phyloP scores from a whole-genome alignment of 192 early-diverging fungal species.

The Rhizophagus prolifer region DNA sequence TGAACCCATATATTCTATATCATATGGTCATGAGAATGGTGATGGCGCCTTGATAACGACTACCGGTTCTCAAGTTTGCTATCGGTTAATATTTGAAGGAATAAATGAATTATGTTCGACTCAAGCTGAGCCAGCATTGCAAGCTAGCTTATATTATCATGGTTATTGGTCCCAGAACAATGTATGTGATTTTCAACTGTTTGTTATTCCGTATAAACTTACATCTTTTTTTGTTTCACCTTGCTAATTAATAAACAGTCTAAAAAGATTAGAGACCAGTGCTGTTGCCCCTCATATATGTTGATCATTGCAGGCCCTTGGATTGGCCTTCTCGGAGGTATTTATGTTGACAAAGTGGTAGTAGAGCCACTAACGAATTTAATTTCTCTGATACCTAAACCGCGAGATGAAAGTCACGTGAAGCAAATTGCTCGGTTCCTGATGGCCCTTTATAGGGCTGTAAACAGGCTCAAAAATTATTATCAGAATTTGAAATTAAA shows the following conservation, averaged over 20 bases:
- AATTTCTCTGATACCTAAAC: no score
- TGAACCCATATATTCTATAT: no score
- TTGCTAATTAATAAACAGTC: background rate
- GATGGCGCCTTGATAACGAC: no score
- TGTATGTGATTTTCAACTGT: background rate
- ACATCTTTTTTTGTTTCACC: background rate
- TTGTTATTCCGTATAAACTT: background rate
- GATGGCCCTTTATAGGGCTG: no score
- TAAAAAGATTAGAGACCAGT: background rate
- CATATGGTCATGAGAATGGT: no score
- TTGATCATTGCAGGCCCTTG: slow-evolving; percentile 1
- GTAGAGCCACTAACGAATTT: no score
- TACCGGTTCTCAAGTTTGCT: no score
- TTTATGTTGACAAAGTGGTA: background rate
- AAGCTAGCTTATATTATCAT: slow-evolving; percentile 2
- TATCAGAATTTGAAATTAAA: no score
- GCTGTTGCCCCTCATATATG: background rate
- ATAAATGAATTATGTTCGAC: background rate
- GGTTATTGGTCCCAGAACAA: slow-evolving; percentile 7
- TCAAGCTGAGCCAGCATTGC: no score
- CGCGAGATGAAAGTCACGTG: no score
- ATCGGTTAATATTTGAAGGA: background rate
- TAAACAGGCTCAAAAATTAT: no score
- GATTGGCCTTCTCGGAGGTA: background rate
- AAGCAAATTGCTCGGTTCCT: no score